Conservation (phyloP, 2,329 filamentous ascomycete species). For the Apiospora arundinis region DNA sequence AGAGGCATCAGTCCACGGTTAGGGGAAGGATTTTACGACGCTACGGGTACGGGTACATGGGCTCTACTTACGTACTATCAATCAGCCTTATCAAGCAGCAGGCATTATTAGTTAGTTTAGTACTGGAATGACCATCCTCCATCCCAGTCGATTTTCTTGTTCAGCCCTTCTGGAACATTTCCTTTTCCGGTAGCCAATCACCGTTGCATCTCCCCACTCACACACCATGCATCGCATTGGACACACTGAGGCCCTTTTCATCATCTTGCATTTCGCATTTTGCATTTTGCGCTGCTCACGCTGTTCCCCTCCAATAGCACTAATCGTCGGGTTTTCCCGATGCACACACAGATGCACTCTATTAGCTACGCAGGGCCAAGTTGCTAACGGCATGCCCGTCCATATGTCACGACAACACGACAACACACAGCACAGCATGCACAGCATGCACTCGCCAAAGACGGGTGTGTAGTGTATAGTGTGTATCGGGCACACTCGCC, state of each 20-base stretch:
- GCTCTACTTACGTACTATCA: not conserved
- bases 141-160: not conserved
- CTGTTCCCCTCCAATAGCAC: not conserved
- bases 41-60: not conserved
- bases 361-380: not conserved
- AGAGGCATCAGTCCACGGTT: not conserved
- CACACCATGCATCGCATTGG: not conserved
- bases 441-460: not conserved
- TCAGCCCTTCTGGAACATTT: slow-evolving; percentile 17
- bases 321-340: slow-evolving; percentile 14
- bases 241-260: not conserved
- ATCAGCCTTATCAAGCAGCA: slow-evolving; percentile 9
- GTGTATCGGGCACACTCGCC: not conserved
- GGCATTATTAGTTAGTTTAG: not conserved
- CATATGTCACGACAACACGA: not conserved
- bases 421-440: not conserved
- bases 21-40: not conserved
- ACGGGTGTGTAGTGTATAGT: not conserved
- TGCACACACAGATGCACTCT: not conserved
- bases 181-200: slow-evolving; percentile 5
- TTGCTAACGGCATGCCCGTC: slow-evolving; percentile 1
- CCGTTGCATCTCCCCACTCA: slow-evolving; percentile 10
- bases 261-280: slow-evolving; percentile 8
- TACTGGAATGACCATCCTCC: not conserved
- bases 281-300: not conserved